Evolutionary conservation across 208 protist species (phyloP).

Genomic region (Angomonas deanei): DNA sequence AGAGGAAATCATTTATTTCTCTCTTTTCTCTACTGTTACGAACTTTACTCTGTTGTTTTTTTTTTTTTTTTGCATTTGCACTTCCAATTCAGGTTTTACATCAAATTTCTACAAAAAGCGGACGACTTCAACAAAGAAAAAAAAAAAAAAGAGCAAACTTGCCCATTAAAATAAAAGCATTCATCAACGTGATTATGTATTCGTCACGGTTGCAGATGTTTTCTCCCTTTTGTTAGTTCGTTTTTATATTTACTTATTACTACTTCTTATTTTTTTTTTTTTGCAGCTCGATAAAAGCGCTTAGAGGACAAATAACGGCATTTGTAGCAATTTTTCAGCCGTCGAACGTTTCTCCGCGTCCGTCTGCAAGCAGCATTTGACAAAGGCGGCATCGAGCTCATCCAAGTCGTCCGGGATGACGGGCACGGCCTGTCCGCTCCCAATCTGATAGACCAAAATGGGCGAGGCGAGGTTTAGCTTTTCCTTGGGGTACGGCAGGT

Average conservation of each 20-base stretch:
- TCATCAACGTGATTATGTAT: background rate
- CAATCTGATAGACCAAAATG: conserved; percentile 78
- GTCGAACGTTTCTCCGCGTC: conserved; percentile 51
- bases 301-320: conserved; percentile 68
- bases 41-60: background rate
- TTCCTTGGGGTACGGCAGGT: conserved; percentile 61
- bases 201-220: too few species aligned
- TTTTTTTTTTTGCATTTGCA: conserved; percentile 11
- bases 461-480: conserved; percentile 40
- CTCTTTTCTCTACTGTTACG: background rate
- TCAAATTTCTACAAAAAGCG: too few species aligned
- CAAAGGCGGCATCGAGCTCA: conserved; percentile 64
- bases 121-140: too few species aligned
- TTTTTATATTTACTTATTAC: too few species aligned
- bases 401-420: conserved; percentile 53
- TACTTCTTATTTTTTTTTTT: too few species aligned
- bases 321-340: conserved; percentile 48
- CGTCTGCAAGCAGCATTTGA: conserved; percentile 43
- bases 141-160: background rate
- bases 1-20: conserved; percentile 6
- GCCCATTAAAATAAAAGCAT: conserved; percentile 7
- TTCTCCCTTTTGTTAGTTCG: too few species aligned
- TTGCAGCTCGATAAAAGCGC: too few species aligned
- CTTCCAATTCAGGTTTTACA: background rate
- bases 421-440: conserved; percentile 48